Conservation (phyloP, 306 rosid species). For the Cicer arietinum region DNA sequence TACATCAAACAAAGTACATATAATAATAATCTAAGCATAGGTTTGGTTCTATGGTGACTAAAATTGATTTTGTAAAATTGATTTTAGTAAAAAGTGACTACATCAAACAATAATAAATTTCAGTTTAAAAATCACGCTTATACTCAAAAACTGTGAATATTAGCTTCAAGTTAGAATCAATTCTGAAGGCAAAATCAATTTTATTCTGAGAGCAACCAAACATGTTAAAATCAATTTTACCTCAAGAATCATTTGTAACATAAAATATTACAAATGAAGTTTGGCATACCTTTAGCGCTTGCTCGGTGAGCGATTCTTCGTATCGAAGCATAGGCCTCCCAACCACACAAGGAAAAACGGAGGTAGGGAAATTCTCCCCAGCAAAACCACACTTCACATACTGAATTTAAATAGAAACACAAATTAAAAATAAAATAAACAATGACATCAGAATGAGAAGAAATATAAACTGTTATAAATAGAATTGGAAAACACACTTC, state of each 20-base stretch:
- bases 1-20: slow-evolving; percentile 6
- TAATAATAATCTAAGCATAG: neutral
- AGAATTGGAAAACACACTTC: neutral
- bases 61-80: no score
- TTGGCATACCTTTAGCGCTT: slow-evolving; percentile 69
- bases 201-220: no score
- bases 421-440: neutral
- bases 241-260: no score
- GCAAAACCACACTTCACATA: slow-evolving; percentile 97
- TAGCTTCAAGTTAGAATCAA: no score
- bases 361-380: slow-evolving; percentile 95
- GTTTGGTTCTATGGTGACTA: no score
- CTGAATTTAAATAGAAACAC: slow-evolving; percentile 50
- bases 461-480: neutral
- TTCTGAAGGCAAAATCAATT: no score
- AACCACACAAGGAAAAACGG: slow-evolving; percentile 97
- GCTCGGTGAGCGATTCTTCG: slow-evolving; percentile 94
- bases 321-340: slow-evolving; percentile 98
- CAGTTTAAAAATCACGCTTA: no score
- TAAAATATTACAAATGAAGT: neutral
- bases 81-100: no score
- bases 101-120: no score
- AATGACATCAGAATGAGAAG: neutral
- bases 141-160: no score
- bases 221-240: no score